Evolutionary conservation across 176 grass and related monocot genomes (phyloP), one percentile per base, ranked within the genome.

Genomic region (Avena atlantica): DNA sequence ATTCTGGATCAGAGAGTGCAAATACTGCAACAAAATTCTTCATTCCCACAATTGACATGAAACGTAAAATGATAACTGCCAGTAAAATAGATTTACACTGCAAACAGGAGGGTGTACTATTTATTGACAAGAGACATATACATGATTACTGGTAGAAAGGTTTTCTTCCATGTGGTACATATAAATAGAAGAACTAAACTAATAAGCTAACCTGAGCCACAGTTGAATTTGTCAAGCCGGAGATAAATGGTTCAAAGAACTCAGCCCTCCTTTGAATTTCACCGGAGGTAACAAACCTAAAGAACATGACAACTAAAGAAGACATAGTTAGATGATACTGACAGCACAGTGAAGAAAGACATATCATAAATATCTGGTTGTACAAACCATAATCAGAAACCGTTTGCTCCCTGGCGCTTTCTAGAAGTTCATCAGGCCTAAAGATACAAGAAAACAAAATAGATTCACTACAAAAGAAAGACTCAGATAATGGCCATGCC

Each of bases 221-320:
- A 47, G 89, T 89, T 6, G 80, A 88, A 87, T 88, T 86, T 88
- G 88, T 89, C 84, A 95, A 86, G 50, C 90, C 97, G 62, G 89
- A 84, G 84, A 99, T 87, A 84, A 96, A 99, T 86, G 97, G 97
- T 74, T 93, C 89, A 78, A 96, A 99, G 86, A 96, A 99, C 31
- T 99, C 94, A 37, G 94, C 83, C 80, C 94, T 91, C 62, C 84
- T 94, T 84, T 95, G 94, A 83, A 99, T 92, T 86, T 92, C 92
- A 81, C 93, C 92, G 73, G 97, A 94, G 80, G 94, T 93, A 52
- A 94, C 87, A 92, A 99, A 99, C 93, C 94, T 94, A 76, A 99
- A 96, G 87, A 99, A 99, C 97, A 99, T 99, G 64, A 99, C 97
- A 87, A 86, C 97, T 99, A 74, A 87, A 81, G 52, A 79, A 49